Evolutionary conservation across 1,139 yeast genomes (phyloP), one percentile per base, ranked within the genome.

Genomic region (Pichia inconspicua): DNA sequence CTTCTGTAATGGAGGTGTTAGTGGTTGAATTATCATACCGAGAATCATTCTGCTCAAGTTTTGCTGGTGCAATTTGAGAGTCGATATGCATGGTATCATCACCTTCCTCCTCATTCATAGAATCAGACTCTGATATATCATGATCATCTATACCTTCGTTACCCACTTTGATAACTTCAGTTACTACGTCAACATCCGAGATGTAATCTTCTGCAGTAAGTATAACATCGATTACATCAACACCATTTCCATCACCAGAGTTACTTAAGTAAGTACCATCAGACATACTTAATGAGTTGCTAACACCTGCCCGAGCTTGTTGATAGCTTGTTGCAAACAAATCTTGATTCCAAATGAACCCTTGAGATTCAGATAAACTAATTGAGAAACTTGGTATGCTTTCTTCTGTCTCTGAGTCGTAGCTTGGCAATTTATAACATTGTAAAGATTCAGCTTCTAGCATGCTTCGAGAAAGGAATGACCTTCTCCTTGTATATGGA

Each of bases 311-410:
- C 45, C 74, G 63, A 58, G 71, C 75, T 56, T 81, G 88, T 55
- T 79, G 84, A 59, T 77, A 79, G 9, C 81, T 77, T 9, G 82
- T 72, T 10, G 85, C 88, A 70, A 82, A 83, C 50, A 83, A 66
- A 57, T 82, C 87, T 57, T 82, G 88, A 63, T 84, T 84, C 74
- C 86, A 84, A 19, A 78, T 67, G 58, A 83, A 84, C 6, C 92
- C 92, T 61, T 84, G 90, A 44, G 82, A 73, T 59, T 82, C 87
- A 45, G 73, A 74, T 36, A 84, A 67, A 35, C 79, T 74, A 42
- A 74, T 70, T 15, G 66, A 61, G 44, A 52, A 64, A 5, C 63
- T 55, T 4, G 67, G 66, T 4, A 63, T 54, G 17, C 59, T 49
- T 42, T 66, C 63, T 6, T 68, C 55, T 25, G 65, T 50, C 22